A percentile compares a stretch with the other conserved stretches of the same genome.
Conservation (phyloP, 768 basidiomycete species). For the Boletus vermiculosoides region DNA sequence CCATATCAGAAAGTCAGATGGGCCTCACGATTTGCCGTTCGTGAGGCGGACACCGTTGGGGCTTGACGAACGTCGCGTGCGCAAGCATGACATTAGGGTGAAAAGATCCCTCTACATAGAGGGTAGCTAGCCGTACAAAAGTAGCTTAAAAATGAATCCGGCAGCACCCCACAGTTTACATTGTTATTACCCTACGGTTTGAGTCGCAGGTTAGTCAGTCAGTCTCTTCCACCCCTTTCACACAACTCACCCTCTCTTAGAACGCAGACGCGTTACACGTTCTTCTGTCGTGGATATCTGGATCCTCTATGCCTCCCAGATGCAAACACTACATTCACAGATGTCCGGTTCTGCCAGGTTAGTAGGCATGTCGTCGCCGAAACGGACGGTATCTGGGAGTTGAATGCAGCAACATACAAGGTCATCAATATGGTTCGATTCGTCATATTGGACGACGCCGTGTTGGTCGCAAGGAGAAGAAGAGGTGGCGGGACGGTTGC, state of each 20-base stretch:
- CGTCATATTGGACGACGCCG: slow-evolving; percentile 87
- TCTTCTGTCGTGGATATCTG: slow-evolving; percentile 96
- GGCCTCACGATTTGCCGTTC: too few species aligned
- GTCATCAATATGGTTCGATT: slow-evolving; percentile 83
- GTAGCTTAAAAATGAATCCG: too few species aligned
- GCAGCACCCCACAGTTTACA: too few species aligned
- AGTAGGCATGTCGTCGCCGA: slow-evolving; percentile 91
- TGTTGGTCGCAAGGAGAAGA: slow-evolving; percentile 81
- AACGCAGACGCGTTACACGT: slow-evolving; percentile 62
- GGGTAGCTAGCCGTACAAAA: too few species aligned
- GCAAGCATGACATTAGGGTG: too few species aligned
- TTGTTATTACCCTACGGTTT: too few species aligned
- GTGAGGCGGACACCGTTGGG: too few species aligned
- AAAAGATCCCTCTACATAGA: too few species aligned
- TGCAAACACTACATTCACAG: slow-evolving; percentile 83
- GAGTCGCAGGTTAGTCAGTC: slow-evolving; percentile 46
- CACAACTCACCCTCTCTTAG: slow-evolving; percentile 25
- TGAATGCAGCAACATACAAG: slow-evolving; percentile 96
- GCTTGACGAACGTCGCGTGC: too few species aligned
- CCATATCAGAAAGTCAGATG: too few species aligned
- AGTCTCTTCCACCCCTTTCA: slow-evolving; percentile 27
- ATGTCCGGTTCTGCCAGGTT: slow-evolving; percentile 97
- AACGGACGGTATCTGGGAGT: slow-evolving; percentile 73
- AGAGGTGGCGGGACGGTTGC: slow-evolving; percentile 41
- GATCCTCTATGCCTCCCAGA: slow-evolving; percentile 91